Evolutionary conservation across 805 yeast species (phyloP), one percentile per base, ranked within the genome.

Genomic region (Candida khao-thaluensis): DNA sequence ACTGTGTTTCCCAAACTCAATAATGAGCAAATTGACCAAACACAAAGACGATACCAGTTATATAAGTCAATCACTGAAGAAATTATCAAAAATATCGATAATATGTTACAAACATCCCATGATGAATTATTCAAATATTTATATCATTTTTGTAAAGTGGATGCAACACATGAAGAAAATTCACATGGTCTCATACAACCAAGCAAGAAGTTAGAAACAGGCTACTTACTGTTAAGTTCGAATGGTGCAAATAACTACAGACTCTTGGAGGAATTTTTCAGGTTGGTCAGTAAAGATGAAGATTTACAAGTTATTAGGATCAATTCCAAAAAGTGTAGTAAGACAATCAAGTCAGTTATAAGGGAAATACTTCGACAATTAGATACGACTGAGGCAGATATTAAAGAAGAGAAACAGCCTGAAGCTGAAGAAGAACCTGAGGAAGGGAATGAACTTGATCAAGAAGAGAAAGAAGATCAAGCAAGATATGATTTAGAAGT

Each of bases 161-260:
- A 12, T 4, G 8, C 15, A 3, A 22, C 37, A n/a, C 21, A 17
- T 10, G 15, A 3, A 14, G 24, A 26, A 28, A 16, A 15, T 4
- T 5, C 35, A 37, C 43, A 10, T 44, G 33, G 35, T 14, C 15
- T 33, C 4, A 37, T 25, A 22, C 41, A 22, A 12, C 37, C 32
- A 9, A 20, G 6, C 16, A 35, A 21, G 17, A 59, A 60, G 41
- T 43, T 66, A 6, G 57, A 58, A 8, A 51, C 57, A 7, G 72
- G 66, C 2, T 64, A 59, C 38, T 50, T 69, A 14, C 65, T 56
- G 42, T 48, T 69, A 36, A 61, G 68, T 20, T 59, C 72, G 11
- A 67, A 69, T 45, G 62, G 62, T 8, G 71, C 72, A 24, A 68
- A 67, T 44, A 69, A 68, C 47, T 47, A 56, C 29, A 51, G 72